These are phyloP conservation scores for Gentiana straminea DNA, from an alignment of 257 asterid species.

Conservation along the genomic window DNA sequence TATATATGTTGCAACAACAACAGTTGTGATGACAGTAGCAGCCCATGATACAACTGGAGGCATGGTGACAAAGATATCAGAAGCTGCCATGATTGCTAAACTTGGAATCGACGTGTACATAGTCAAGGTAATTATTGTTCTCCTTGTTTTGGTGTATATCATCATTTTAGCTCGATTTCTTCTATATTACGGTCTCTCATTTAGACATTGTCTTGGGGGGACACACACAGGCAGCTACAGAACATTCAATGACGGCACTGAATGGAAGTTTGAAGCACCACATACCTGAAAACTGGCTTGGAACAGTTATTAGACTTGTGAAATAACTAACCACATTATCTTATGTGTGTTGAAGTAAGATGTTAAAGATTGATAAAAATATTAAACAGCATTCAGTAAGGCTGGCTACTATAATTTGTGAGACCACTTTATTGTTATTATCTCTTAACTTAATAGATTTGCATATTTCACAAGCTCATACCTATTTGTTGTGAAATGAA, in stretches of 20 bases:
- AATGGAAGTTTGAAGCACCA: slow-evolving; percentile 36
- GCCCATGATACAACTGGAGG: slow-evolving; percentile 97
- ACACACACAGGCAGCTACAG: slow-evolving; percentile 59
- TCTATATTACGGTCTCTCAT: background rate
- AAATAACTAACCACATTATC: slow-evolving; percentile 11
- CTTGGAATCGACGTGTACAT: slow-evolving; percentile 84
- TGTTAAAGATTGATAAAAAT: too few relatives aligned
- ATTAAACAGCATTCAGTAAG: background rate
- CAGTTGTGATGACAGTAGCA: slow-evolving; percentile 78
- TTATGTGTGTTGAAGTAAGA: too few relatives aligned
- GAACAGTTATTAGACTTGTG: slow-evolving; percentile 60
- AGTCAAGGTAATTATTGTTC: slow-evolving; percentile 45
- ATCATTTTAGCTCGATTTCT: background rate
- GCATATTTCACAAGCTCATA: too few relatives aligned
- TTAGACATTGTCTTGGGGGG: background rate
- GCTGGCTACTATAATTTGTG: too few relatives aligned
- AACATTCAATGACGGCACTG: slow-evolving; percentile 60
- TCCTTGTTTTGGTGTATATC: background rate
- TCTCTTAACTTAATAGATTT: background rate
- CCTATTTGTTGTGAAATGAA: too few relatives aligned
- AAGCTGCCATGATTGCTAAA: slow-evolving; percentile 93
- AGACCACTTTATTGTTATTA: background rate
- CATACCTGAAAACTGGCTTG: slow-evolving; percentile 83
- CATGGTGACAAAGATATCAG: slow-evolving; percentile 83
- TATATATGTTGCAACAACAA: too few relatives aligned